Conservation (phyloP, 2,329 filamentous ascomycete species). For the Ophiognomonia clavigignenti-juglandacearum region DNA sequence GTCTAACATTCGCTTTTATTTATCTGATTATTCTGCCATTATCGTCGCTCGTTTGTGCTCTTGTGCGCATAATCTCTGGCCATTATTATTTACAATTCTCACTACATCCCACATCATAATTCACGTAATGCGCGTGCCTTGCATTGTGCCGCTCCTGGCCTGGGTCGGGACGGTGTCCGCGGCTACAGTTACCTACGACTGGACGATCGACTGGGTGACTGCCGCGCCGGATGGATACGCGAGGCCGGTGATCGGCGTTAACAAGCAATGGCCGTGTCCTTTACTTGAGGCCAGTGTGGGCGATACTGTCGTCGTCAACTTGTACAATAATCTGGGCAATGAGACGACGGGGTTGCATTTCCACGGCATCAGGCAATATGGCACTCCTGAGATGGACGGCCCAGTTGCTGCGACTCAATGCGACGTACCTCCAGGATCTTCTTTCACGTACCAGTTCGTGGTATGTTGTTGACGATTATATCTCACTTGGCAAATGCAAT, state of each 20-base stretch:
- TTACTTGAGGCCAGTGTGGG: constrained; percentile 45
- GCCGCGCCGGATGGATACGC: constrained; percentile 31
- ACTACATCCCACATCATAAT: not conserved
- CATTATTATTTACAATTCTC: not conserved
- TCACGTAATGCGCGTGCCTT: constrained; percentile 5
- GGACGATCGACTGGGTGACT: constrained; percentile 36
- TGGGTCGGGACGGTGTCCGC: constrained; percentile 23
- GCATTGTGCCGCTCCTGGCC: constrained; percentile 7
- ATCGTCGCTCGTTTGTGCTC: no score
- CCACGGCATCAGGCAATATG: constrained; percentile 54
- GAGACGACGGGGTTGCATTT: constrained; percentile 50
- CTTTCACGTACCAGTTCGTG: constrained; percentile 48
- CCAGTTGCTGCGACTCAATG: constrained; percentile 50
- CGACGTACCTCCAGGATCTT: constrained; percentile 44
- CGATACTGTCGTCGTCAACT: constrained; percentile 44
- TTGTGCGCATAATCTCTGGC: no score
- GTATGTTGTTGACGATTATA: constrained; percentile 25
- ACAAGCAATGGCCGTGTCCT: constrained; percentile 58
- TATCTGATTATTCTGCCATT: not conserved
- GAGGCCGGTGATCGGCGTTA: constrained; percentile 46
- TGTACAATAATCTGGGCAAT: constrained; percentile 47
- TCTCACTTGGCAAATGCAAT: not conserved
- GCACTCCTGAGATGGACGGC: constrained; percentile 55
- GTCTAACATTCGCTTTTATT: not conserved
- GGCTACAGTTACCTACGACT: constrained; percentile 30